These are phyloP conservation scores for Sugiyamaella pinicola DNA, from an alignment of 1,139 yeast genomes.

Conservation along the genomic window DNA sequence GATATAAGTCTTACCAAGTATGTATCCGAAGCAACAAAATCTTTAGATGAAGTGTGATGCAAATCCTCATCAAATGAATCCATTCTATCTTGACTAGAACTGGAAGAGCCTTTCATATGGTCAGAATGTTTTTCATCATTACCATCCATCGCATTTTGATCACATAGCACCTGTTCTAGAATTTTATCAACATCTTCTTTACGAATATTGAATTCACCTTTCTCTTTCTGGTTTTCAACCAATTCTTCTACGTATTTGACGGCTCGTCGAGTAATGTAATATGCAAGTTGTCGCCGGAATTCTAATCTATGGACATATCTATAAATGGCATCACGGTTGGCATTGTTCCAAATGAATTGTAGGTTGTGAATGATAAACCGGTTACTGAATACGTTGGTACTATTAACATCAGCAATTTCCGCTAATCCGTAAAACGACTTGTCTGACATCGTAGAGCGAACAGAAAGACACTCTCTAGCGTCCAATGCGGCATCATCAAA, in stretches of 20 bases:
- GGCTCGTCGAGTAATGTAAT: constrained; percentile 71
- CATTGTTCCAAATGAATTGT: constrained; percentile 77
- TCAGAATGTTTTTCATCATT: constrained; percentile 4
- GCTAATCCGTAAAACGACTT: constrained; percentile 23
- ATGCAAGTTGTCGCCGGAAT: constrained; percentile 57
- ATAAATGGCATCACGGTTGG: constrained; percentile 61
- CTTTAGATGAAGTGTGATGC: constrained; percentile 44
- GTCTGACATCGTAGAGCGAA: constrained; percentile 20
- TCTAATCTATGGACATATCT: constrained; percentile 63
- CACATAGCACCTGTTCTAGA: constrained; percentile 9
- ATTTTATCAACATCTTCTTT: constrained; percentile 23
- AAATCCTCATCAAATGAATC: constrained; percentile 57
- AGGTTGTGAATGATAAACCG: constrained; percentile 78
- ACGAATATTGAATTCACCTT: constrained; percentile 12
- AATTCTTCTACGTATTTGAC: constrained; percentile 65
- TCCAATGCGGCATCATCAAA: neutral
- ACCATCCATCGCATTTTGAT: neutral
- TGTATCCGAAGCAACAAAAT: constrained; percentile 58
- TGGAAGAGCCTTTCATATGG: constrained; percentile 7
- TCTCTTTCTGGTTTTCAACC: constrained; percentile 14
- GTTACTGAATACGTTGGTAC: constrained; percentile 59
- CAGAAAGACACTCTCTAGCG: constrained; percentile 9
- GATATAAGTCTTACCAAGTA: constrained; percentile 71
- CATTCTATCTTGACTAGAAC: constrained; percentile 38
- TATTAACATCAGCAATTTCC: constrained; percentile 30